Percentiles rank a stretch among this genome's conserved stretches.
Evolutionary conservation across 2,329 filamentous ascomycete species (phyloP).

Genomic region (Leptoxyphium fumago): DNA sequence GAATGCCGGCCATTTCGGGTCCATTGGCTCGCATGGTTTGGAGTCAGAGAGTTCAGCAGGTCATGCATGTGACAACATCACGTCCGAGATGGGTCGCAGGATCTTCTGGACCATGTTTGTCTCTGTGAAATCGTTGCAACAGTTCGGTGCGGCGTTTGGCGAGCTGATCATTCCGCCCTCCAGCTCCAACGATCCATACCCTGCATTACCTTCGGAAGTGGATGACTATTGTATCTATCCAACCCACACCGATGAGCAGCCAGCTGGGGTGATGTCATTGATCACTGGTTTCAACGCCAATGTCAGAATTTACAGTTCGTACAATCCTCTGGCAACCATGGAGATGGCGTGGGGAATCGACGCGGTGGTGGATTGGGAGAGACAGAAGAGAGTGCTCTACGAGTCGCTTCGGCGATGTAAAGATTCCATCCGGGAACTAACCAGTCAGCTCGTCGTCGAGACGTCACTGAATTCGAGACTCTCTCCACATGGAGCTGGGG

Average conservation of each 20-base stretch:
- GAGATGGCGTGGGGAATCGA: constrained; percentile 72
- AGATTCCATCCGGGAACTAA: constrained; percentile 50
- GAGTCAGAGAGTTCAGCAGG: constrained; percentile 23
- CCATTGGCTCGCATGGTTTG: constrained; percentile 22
- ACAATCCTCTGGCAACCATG: constrained; percentile 63
- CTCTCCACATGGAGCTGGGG: constrained; percentile 12
- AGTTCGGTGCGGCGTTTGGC: constrained; percentile 56
- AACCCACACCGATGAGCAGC: constrained; percentile 55
- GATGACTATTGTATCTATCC: constrained; percentile 71
- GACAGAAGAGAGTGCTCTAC: constrained; percentile 59
- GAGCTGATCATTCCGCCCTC: constrained; percentile 64
- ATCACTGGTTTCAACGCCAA: constrained; percentile 71
- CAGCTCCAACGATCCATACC: constrained; percentile 61
- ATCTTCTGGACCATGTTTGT: constrained; percentile 76
- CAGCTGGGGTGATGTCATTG: constrained; percentile 50
- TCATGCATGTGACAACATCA: constrained; percentile 29
- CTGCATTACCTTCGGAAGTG: constrained; percentile 64
- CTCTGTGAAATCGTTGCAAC: constrained; percentile 56
- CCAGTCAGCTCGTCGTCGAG: constrained; percentile 49
- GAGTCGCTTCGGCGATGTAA: constrained; percentile 59
- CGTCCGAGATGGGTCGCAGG: constrained; percentile 39
- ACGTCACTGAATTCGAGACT: constrained; percentile 20
- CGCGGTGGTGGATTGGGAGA: constrained; percentile 58
- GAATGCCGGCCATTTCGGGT: constrained; percentile 21
- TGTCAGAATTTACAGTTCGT: constrained; percentile 64